Conservation (phyloP, 2,329 filamentous ascomycete species). For the Aureobasidium leucospermi region DNA sequence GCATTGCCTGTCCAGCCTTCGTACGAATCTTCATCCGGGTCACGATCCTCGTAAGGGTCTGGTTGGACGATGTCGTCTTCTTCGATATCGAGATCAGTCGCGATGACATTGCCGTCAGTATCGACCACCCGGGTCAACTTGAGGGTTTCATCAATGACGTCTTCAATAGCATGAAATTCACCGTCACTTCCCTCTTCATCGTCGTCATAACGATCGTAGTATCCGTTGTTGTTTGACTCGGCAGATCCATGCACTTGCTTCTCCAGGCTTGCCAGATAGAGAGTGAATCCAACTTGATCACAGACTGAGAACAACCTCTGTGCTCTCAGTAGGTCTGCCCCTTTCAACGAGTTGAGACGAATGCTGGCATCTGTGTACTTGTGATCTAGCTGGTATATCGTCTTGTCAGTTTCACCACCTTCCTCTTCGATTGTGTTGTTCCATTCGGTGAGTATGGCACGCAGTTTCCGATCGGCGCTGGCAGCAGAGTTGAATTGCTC, state of each 20-base stretch:
- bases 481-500: background rate
- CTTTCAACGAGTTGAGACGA: constrained; percentile 20
- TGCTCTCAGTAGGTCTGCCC: constrained; percentile 20
- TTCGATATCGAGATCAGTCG: constrained; percentile 14
- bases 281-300: constrained; percentile 17
- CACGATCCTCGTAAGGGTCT: constrained; percentile 18
- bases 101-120: constrained; percentile 14
- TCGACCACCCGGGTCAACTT: constrained; percentile 17
- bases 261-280: constrained; percentile 19
- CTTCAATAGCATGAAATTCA: constrained; percentile 8
- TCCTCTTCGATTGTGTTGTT: background rate
- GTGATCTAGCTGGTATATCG: constrained; percentile 23
- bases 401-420: background rate
- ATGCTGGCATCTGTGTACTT: constrained; percentile 24
- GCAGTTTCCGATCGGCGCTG: background rate
- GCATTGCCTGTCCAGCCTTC: constrained; percentile 25
- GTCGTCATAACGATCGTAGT: constrained; percentile 7
- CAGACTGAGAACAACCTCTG: constrained; percentile 19
- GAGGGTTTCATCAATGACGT: constrained; percentile 10
- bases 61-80: constrained; percentile 18
- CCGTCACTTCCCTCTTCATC: constrained; percentile 12
- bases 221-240: background rate
- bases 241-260: constrained; percentile 2
- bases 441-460: constrained; percentile 5
- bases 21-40: constrained; percentile 25